A percentile compares a stretch with the other conserved stretches of the same genome.
Evolutionary conservation across 2,329 filamentous ascomycete species (phyloP).

Genomic region (Neophaeococcomyces mojaviensis): DNA sequence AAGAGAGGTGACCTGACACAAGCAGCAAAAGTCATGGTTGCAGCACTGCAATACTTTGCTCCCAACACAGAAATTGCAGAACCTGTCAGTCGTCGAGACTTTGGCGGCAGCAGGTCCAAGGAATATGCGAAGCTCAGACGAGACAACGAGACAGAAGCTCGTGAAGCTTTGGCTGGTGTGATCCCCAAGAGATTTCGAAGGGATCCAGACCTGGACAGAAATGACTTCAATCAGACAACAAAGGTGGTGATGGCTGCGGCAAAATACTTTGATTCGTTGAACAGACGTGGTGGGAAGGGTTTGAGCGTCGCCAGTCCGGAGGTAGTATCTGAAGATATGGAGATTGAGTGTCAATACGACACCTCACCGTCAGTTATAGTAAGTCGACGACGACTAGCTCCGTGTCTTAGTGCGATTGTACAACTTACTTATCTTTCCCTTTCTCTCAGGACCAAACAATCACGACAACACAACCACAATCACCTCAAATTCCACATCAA

Average conservation of each 20-base stretch:
- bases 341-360: not conserved
- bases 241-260: not conserved
- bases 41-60: not conserved
- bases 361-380: too few species aligned
- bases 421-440: too few species aligned
- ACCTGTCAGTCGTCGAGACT: too few species aligned
- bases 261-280: not conserved
- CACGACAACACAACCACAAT: too few species aligned
- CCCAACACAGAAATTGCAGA: too few species aligned
- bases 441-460: too few species aligned
- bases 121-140: not conserved
- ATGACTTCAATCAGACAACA: conserved; percentile 3
- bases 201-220: not conserved
- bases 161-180: not conserved
- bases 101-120: too few species aligned
- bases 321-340: not conserved
- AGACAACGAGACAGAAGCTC: conserved; percentile 3
- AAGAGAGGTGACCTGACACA: not conserved
- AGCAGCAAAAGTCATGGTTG: not conserved
- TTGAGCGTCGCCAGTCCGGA: not conserved
- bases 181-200: not conserved
- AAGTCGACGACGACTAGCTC: too few species aligned
- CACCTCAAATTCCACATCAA: too few species aligned
- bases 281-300: not conserved
- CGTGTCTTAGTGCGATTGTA: too few species aligned